These are phyloP conservation scores for Kazachstania psychrophila DNA, from an alignment of 805 yeast genomes.

Conservation along the genomic window DNA sequence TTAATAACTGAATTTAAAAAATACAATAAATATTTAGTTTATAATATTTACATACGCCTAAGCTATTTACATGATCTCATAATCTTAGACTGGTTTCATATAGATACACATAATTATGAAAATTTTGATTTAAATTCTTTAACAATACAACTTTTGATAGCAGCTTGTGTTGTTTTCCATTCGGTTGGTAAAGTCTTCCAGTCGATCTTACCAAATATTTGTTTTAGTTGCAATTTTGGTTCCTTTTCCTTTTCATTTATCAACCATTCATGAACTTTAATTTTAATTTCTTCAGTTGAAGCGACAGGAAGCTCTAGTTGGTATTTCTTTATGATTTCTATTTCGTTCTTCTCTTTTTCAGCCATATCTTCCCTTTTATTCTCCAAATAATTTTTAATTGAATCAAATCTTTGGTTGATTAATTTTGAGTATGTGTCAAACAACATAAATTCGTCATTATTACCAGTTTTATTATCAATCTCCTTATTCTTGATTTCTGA, in stretches of 20 bases:
- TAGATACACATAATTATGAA: too few relatives aligned
- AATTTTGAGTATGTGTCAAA: conserved; percentile 35
- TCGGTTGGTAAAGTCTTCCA: conserved; percentile 30
- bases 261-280: conserved; percentile 25
- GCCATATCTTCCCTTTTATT: conserved; percentile 45
- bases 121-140: conserved; percentile 17
- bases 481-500: conserved; percentile 38
- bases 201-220: conserved; percentile 27
- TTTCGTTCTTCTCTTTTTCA: conserved; percentile 42
- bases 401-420: conserved; percentile 41
- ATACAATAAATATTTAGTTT: too few relatives aligned
- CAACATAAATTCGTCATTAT: conserved; percentile 27
- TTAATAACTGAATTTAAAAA: too few relatives aligned
- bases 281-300: conserved; percentile 36
- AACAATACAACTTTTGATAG: conserved; percentile 28
- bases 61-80: too few relatives aligned
- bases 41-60: too few relatives aligned
- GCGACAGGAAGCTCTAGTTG: conserved; percentile 39
- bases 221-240: conserved; percentile 23
- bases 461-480: conserved; percentile 30
- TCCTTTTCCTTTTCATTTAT: conserved; percentile 12
- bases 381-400: conserved; percentile 38
- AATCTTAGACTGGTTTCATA: too few relatives aligned
- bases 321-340: conserved; percentile 35
- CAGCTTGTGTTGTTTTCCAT: conserved; percentile 31